phyloP scores from a whole-genome alignment of 1,284 basidiomycete genomes.

The Phenoliferia sp. region DNA sequence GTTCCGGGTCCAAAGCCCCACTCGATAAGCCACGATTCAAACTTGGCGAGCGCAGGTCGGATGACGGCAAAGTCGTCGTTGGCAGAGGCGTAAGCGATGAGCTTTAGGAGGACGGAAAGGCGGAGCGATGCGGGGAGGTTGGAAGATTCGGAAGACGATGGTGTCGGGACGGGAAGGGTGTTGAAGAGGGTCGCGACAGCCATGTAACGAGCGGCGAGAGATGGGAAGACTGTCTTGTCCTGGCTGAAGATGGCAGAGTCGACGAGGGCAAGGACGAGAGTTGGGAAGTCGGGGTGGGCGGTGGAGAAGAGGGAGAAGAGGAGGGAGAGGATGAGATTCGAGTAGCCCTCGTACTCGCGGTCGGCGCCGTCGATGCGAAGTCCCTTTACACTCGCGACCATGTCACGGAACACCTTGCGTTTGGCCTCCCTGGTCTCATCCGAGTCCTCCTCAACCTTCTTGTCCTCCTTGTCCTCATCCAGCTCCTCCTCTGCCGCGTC shows the following conservation, averaged over 20 bases:
- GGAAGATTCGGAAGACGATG: slow-evolving; percentile 49
- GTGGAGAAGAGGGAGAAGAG: slow-evolving; percentile 16
- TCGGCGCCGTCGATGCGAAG: slow-evolving; percentile 17
- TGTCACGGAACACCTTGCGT: slow-evolving; percentile 8
- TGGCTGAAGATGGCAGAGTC: slow-evolving; percentile 13
- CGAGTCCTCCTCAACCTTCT: slow-evolving; percentile 7
- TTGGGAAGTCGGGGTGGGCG: slow-evolving; percentile 14
- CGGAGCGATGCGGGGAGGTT: slow-evolving; percentile 53
- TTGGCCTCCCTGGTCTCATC: slow-evolving; percentile 15
- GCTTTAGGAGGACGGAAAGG: slow-evolving; percentile 56
- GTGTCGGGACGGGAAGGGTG: slow-evolving; percentile 51
- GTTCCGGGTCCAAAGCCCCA: slow-evolving; percentile 66
- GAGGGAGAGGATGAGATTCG: slow-evolving; percentile 30
- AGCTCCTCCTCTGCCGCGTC: background rate
- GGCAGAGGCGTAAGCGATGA: slow-evolving; percentile 61
- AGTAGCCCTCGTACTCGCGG: slow-evolving; percentile 28
- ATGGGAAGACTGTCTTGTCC: slow-evolving; percentile 13
- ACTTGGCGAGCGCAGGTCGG: slow-evolving; percentile 56
- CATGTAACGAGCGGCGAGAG: slow-evolving; percentile 32
- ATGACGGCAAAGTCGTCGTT: slow-evolving; percentile 67
- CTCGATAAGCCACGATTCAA: slow-evolving; percentile 69
- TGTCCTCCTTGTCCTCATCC: slow-evolving; percentile 8
- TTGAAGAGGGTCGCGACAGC: slow-evolving; percentile 88
- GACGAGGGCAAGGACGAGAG: slow-evolving; percentile 19
- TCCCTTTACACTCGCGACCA: slow-evolving; percentile 9